Conservation (phyloP, 306 rosid species). For the Datisca glomerata region DNA sequence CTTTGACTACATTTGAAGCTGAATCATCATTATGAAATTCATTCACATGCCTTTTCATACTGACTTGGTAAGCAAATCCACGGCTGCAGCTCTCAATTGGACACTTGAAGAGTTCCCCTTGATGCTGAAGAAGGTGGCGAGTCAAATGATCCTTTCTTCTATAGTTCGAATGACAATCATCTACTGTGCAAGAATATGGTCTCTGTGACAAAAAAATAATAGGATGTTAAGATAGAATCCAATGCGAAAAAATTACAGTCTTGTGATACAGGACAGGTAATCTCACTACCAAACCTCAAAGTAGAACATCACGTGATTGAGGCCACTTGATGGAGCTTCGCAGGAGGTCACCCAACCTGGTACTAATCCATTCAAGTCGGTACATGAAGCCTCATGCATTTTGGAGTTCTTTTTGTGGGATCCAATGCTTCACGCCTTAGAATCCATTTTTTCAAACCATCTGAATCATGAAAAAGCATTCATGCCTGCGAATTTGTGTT, state of each 20-base stretch:
- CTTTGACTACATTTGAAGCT: conserved; percentile 9
- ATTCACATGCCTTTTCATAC: conserved; percentile 42
- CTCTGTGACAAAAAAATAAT: conserved; percentile 38
- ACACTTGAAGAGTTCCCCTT: conserved; percentile 55
- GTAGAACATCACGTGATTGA: conserved; percentile 42
- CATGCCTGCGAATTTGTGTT: conserved; percentile 52
- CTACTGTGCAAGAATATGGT: conserved; percentile 39
- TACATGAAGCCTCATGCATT: conserved; percentile 60
- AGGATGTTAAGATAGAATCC: neutral
- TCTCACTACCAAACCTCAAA: conserved; percentile 44
- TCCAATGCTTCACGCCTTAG: conserved; percentile 92
- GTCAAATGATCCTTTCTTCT: conserved; percentile 88
- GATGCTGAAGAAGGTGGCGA: conserved; percentile 63
- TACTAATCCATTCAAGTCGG: conserved; percentile 76
- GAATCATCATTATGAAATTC: conserved; percentile 35
- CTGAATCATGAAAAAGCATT: conserved; percentile 7
- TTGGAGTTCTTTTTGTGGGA: conserved; percentile 88
- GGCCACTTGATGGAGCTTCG: conserved; percentile 93
- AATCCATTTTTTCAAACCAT: conserved; percentile 23
- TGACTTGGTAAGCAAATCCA: conserved; percentile 36
- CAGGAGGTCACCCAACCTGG: conserved; percentile 99
- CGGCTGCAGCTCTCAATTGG: conserved; percentile 43
- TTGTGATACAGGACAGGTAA: conserved; percentile 3
- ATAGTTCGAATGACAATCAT: conserved; percentile 58
- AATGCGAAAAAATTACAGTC: neutral